Evolutionary conservation across 345 rosid genomes (phyloP), one percentile per base, ranked within the genome.

Genomic region (Erucastrum elatum): DNA sequence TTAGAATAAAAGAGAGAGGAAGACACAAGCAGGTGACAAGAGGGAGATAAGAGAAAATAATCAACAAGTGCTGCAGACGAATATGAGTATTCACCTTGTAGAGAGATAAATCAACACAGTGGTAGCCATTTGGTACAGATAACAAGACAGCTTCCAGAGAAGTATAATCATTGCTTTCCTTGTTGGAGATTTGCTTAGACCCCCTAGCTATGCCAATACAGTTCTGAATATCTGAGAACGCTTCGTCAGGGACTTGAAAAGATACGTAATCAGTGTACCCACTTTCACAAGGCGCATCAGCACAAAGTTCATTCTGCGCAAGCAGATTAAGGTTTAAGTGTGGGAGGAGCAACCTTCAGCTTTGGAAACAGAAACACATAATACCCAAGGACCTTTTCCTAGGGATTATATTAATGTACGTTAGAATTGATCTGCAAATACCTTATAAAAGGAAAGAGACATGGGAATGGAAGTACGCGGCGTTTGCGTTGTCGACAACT

Each of bases 401-500:
- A 8, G 69, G 37, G 61, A 35, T 15, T 26, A 71, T 74, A 63
- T 56, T 37, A 39, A 64, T 64, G 56, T 55, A 74, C 67, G 16
- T n/a, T 46, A 25, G 6, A 66, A 59, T 0, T 70, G 55, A 71
- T 62, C 34, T 30, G 55, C 4, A 72, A 27, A 41, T 85, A 90
- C 96, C 97, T 90, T 84, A 46, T 88, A 90, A 83, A 80, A 92
- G 80, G 95, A 86, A 76, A 94, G 75, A 75, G 98, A 94, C 82
- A 88, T 74, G 55, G 96, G 94, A 84, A 87, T 72, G 26, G 78
- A 16, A 60, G 37, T 62, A 55, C 83, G 80, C 17, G 66, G 80
- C 17, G 66, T 68, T 44, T 90, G 83, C 69, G 81, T 61, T 76
- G 86, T 74, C 16, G 90, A 77, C 62, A 85, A 82, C 26, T 82